Percentiles rank a stretch among this genome's conserved stretches.
Conservation (phyloP, 1,139 yeast species). For the Geotrichum candidum region DNA sequence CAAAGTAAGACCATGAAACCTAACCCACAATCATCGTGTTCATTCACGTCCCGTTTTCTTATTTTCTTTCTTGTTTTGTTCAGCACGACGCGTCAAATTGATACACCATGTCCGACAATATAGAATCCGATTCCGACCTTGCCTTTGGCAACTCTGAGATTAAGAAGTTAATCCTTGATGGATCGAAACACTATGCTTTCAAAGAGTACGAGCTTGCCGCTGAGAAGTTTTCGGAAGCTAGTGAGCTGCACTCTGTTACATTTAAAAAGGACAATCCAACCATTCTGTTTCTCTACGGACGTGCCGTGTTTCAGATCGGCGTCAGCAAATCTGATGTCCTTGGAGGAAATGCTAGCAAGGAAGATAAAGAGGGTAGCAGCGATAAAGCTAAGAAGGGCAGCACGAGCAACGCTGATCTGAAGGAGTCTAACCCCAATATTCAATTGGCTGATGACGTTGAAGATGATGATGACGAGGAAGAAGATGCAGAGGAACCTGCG, state of each 20-base stretch:
- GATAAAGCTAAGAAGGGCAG: conserved; percentile 42
- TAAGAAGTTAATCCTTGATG: conserved; percentile 48
- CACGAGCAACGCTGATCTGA: conserved; percentile 18
- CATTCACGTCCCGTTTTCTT: neutral
- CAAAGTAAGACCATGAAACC: neutral
- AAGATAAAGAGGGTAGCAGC: conserved; percentile 16
- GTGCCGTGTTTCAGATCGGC: conserved; percentile 73
- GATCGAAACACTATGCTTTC: conserved; percentile 54
- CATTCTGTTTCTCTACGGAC: conserved; percentile 68
- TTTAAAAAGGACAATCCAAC: conserved; percentile 63
- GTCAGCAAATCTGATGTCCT: conserved; percentile 72
- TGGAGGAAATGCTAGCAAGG: conserved; percentile 39
- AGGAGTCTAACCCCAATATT: conserved; percentile 10
- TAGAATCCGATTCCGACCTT: neutral
- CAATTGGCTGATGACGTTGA: conserved; percentile 33
- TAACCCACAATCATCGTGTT: neutral
- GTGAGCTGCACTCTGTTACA: conserved; percentile 49
- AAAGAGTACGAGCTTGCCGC: conserved; percentile 65
- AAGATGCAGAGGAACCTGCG: conserved; percentile 41
- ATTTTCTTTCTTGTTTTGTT: neutral
- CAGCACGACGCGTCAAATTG: neutral
- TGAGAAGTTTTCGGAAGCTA: conserved; percentile 68
- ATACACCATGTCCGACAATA: neutral
- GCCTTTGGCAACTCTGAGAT: conserved; percentile 31
- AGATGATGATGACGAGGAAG: conserved; percentile 37